Evolutionary conservation across 78 protist genomes (phyloP).

Genomic region (Pigoraptor vietnamica): DNA sequence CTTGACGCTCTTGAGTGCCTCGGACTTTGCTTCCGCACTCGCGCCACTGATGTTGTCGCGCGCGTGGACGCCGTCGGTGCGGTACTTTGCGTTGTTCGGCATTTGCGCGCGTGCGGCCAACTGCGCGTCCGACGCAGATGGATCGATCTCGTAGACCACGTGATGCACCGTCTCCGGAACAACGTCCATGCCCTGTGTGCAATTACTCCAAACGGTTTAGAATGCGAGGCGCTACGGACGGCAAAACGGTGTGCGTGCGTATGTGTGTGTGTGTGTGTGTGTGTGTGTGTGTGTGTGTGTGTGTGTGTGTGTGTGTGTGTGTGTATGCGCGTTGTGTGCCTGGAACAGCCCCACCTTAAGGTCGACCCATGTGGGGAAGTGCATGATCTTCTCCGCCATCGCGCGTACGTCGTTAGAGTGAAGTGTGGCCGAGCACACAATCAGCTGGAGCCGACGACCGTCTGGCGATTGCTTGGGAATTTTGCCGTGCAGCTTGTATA

Average conservation of each 20-base stretch:
- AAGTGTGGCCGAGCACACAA: slow-evolving; percentile 80
- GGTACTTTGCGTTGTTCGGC: too few relatives aligned
- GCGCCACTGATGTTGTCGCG: neutral
- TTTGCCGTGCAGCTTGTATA: slow-evolving; percentile 27
- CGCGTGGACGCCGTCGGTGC: slow-evolving; percentile 46
- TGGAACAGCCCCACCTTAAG: slow-evolving; percentile 76
- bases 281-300: neutral
- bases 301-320: neutral
- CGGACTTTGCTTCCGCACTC: slow-evolving; percentile 17
- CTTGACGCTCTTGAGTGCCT: slow-evolving; percentile 62
- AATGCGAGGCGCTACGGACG: too few relatives aligned
- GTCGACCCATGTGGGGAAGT: slow-evolving; percentile 81
- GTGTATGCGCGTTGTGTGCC: too few relatives aligned
- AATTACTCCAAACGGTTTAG: too few relatives aligned
- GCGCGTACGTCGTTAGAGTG: slow-evolving; percentile 49
- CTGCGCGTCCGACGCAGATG: neutral
- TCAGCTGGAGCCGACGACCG: slow-evolving; percentile 30
- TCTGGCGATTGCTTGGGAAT: slow-evolving; percentile 1
- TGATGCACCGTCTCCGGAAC: slow-evolving; percentile 47
- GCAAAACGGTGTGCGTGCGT: too few relatives aligned
- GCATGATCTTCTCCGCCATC: slow-evolving; percentile 40
- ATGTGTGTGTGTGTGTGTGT: too few relatives aligned
- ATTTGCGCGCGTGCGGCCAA: neutral
- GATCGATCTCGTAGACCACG: neutral
- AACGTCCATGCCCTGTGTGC: neutral